Evolutionary conservation across 2,329 filamentous ascomycete genomes (phyloP).

Genomic region (Trichoderma lentiforme): DNA sequence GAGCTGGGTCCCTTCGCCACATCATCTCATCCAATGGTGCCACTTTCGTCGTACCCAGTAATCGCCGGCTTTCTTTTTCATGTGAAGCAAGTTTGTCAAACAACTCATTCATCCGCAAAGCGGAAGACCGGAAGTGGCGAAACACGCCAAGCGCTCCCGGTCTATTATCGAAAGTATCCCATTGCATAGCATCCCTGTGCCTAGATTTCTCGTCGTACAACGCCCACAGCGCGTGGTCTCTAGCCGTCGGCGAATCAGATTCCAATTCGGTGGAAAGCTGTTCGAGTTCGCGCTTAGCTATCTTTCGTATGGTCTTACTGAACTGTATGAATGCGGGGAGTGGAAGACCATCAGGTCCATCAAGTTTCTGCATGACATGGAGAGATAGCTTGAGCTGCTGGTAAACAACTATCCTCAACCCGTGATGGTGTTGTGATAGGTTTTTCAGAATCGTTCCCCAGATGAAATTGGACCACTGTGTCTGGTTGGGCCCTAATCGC

Average conservation of each 20-base stretch:
- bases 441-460: conserved; percentile 36
- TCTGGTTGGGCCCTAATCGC: conserved; percentile 25
- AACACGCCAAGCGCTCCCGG: not conserved
- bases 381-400: conserved; percentile 32
- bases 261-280: conserved; percentile 23
- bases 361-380: conserved; percentile 30
- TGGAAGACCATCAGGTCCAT: conserved; percentile 25
- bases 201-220: not conserved
- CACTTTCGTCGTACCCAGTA: conserved; percentile 25
- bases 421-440: conserved; percentile 30
- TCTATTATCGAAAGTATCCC: not conserved
- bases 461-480: conserved; percentile 30
- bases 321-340: conserved; percentile 24
- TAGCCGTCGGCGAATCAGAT: conserved; percentile 13
- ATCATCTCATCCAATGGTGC: conserved; percentile 34
- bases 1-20: conserved; percentile 32
- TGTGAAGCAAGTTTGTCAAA: conserved; percentile 27
- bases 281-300: conserved; percentile 24
- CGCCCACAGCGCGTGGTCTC: not conserved
- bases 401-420: conserved; percentile 27
- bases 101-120: conserved; percentile 27
- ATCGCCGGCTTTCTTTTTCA: conserved; percentile 24
- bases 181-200: not conserved
- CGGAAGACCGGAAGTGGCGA: conserved; percentile 23
- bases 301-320: conserved; percentile 24